These are phyloP conservation scores for Cryoendolithus antarcticus DNA, from an alignment of 2,329 filamentous ascomycete genomes.

Conservation along the genomic window DNA sequence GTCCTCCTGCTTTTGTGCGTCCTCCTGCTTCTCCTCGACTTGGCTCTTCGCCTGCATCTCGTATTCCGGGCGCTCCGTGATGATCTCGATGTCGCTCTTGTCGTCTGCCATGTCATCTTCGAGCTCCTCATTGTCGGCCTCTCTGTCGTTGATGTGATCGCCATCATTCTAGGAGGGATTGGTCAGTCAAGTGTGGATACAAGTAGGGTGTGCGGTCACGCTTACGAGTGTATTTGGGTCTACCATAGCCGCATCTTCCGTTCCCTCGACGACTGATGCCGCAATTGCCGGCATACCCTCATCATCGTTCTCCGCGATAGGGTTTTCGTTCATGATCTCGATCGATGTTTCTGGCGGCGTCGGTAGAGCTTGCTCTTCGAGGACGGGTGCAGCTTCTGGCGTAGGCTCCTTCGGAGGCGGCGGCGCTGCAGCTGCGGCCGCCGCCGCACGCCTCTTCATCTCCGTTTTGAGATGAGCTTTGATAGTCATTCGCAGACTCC, in stretches of 20 bases:
- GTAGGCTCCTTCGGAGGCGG: constrained; percentile 5
- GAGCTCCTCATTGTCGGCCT: constrained; percentile 15
- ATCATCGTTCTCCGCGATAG: no score
- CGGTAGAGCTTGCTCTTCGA: neutral
- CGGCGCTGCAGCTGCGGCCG: constrained; percentile 10
- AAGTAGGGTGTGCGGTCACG: no score
- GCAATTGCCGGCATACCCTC: no score
- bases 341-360: no score
- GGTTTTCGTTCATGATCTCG: no score
- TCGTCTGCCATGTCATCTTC: constrained; percentile 12
- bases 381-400: neutral
- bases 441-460: constrained; percentile 73
- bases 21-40: constrained; percentile 8
- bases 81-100: constrained; percentile 16
- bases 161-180: constrained; percentile 3
- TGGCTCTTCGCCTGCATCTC: constrained; percentile 12
- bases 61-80: constrained; percentile 17
- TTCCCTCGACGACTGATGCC: no score
- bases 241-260: no score
- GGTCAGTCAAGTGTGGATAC: no score
- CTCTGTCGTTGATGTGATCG: constrained; percentile 11
- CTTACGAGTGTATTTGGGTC: no score
- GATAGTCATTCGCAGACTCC: constrained; percentile 82
- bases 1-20: constrained; percentile 7
- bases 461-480: constrained; percentile 82